A percentile compares a stretch with the other conserved stretches of the same genome.
Conservation (phyloP, 140 eudicot species). For the Bidens hawaiensis region DNA sequence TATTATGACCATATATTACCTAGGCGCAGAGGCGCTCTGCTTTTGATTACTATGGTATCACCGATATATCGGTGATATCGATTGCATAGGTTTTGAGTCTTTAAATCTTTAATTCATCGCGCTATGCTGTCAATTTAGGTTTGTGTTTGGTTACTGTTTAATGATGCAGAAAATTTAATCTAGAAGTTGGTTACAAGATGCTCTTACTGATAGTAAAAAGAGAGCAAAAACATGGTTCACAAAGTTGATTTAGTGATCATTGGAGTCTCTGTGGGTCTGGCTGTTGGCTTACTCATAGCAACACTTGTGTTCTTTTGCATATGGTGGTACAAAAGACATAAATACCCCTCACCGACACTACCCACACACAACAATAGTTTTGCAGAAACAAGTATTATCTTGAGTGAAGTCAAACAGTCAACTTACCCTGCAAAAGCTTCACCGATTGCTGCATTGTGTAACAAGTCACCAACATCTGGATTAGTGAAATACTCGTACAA, state of each 20-base stretch:
- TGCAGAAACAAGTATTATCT: slow-evolving; percentile 31
- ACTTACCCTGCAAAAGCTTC: slow-evolving; percentile 31
- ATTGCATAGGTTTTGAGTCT: too few species aligned
- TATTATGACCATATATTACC: too few species aligned
- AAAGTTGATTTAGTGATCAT: slow-evolving; percentile 50
- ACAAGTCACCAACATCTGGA: slow-evolving; percentile 49
- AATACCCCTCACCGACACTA: slow-evolving; percentile 29
- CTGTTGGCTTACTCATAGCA: slow-evolving; percentile 56
- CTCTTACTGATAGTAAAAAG: slow-evolving; percentile 24
- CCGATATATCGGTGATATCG: too few species aligned
- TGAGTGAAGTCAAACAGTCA: slow-evolving; percentile 41
- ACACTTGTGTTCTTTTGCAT: slow-evolving; percentile 34
- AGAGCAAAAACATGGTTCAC: slow-evolving; percentile 45
- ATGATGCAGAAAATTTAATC: slow-evolving; percentile 8
- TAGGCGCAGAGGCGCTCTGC: too few species aligned
- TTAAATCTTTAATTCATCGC: too few species aligned
- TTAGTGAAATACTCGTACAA: slow-evolving; percentile 64
- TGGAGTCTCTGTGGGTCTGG: slow-evolving; percentile 66
- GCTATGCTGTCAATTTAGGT: neutral
- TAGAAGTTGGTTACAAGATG: slow-evolving; percentile 48
- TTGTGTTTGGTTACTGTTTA: neutral
- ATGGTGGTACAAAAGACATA: slow-evolving; percentile 56
- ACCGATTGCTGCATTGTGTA: slow-evolving; percentile 42
- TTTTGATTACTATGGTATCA: too few species aligned
- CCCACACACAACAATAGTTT: slow-evolving; percentile 53